Base-by-base conservation (phyloP, 441 rosid genomes). In the Croton setiger region DNA sequence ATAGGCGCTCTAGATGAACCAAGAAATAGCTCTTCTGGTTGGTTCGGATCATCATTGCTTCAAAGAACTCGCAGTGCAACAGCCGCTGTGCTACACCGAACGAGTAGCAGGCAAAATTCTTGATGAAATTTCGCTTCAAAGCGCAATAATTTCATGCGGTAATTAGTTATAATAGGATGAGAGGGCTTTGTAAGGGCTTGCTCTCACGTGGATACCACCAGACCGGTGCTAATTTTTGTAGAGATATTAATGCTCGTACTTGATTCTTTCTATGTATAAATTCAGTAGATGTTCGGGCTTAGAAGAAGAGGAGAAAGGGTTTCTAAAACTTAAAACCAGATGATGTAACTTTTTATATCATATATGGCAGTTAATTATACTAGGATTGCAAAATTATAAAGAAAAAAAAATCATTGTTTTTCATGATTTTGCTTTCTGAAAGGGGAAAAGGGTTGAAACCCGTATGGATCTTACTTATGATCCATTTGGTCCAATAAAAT, bases 21-120 rank as follows among this genome's bases (percentile, higher is more conserved):
- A 23, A 72, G 56, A 63, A 72, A 67, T 63, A 67, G 72, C 21
- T 76, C 79, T 52, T 73, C 86, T 12, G 69, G 85, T 71, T 73
- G 72, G 84, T 61, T 71, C 35, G 71, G 64, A 14, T 65, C 79
- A 31, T 75, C n/a, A n/a, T n/a, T 85, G 64, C 72, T 93, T 44
- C 56, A 44, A 23, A 89, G 96, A 78, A 79, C 83, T 0, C 77
- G 74, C 68, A 85, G 89, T 62, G 83, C 78, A 58, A 64, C 84
- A 60, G 83, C 59, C 66, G 63, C 87, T 12, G 78, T 88, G 48
- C 74, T 76, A 18, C 84, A 76, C 48, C 79, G 37, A 70, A 60
- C 74, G 33, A 69, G 73, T 15, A 62, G 76, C 56, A 78, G 72
- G 58, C 81, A 60, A 48, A 67, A 67, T 31, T 71, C 69, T 10